Percentiles rank a stretch among this genome's conserved stretches.
These are phyloP conservation scores for Spergularia marina DNA, from an alignment of 148 eudicot species.

Conservation along the genomic window DNA sequence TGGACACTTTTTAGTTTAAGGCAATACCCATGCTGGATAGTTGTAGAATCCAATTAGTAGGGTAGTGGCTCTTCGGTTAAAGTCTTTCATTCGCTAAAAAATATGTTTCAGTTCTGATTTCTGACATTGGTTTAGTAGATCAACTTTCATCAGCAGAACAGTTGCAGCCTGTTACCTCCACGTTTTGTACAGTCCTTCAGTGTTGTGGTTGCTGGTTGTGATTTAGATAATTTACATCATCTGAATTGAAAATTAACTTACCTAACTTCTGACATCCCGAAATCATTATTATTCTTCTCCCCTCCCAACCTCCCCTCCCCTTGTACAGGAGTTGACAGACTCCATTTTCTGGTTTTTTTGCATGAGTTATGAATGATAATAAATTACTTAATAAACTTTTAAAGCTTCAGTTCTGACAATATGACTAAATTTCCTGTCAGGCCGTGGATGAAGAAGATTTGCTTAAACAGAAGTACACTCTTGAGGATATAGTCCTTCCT, in stretches of 20 bases:
- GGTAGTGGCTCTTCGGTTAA: background rate
- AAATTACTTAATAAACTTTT: constrained; percentile 2
- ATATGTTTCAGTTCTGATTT: background rate
- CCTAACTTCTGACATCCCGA: no score
- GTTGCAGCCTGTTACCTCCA: background rate
- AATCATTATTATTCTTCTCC: no score
- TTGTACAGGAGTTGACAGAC: no score
- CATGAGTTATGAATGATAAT: background rate
- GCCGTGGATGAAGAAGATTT: constrained; percentile 68
- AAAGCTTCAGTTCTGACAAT: background rate
- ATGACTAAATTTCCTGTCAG: constrained; percentile 40
- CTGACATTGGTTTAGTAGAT: background rate
- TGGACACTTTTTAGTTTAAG: background rate
- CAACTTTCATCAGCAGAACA: background rate
- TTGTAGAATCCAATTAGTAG: background rate
- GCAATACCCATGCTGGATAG: background rate
- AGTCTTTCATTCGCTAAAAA: background rate
- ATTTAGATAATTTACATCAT: no score
- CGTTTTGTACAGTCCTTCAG: background rate
- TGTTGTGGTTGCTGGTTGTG: background rate
- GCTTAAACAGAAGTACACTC: constrained; percentile 53
- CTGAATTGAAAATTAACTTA: no score
- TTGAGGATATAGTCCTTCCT: constrained; percentile 84
- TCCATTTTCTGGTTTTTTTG: background rate
- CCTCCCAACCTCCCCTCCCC: no score